Evolutionary conservation across 2,329 filamentous ascomycete genomes (phyloP).

Genomic region (Coccinonectria pachysandricola): DNA sequence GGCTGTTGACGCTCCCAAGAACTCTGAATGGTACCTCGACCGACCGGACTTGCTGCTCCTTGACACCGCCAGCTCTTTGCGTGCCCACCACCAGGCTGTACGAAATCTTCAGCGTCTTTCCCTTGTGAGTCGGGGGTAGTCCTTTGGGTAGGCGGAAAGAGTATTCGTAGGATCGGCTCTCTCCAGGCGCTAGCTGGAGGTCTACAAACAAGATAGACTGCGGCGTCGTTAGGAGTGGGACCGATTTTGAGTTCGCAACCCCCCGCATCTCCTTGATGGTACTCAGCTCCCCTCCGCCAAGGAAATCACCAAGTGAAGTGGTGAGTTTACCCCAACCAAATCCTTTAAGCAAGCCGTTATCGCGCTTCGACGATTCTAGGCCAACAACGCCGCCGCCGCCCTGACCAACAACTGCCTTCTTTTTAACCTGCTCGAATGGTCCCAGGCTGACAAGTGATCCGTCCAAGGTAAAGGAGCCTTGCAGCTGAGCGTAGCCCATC

Average conservation of each 20-base stretch:
- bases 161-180: conserved; percentile 82
- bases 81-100: conserved; percentile 90
- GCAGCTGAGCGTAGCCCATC: conserved; percentile 96
- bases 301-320: conserved; percentile 75
- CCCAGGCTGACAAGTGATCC: conserved; percentile 81
- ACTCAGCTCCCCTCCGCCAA: conserved; percentile 81
- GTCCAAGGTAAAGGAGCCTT: conserved; percentile 84
- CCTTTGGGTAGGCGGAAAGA: conserved; percentile 77
- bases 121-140: conserved; percentile 81
- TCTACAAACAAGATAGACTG: conserved; percentile 96
- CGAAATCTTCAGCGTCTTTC: conserved; percentile 85
- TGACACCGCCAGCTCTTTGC: conserved; percentile 68
- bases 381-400: conserved; percentile 80
- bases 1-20: conserved; percentile 80
- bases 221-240: conserved; percentile 87
- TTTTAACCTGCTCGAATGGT: conserved; percentile 91
- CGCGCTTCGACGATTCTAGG: conserved; percentile 60
- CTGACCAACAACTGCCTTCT: conserved; percentile 82
- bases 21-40: conserved; percentile 90
- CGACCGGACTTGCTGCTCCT: conserved; percentile 77
- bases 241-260: conserved; percentile 71
- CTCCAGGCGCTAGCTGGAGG: conserved; percentile 73
- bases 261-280: conserved; percentile 94
- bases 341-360: conserved; percentile 69
- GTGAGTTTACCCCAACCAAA: conserved; percentile 85